Percentiles rank a stretch among this genome's conserved stretches.
Evolutionary conservation across 305 asterid genomes (phyloP).

Genomic region (Plantago coronopus): DNA sequence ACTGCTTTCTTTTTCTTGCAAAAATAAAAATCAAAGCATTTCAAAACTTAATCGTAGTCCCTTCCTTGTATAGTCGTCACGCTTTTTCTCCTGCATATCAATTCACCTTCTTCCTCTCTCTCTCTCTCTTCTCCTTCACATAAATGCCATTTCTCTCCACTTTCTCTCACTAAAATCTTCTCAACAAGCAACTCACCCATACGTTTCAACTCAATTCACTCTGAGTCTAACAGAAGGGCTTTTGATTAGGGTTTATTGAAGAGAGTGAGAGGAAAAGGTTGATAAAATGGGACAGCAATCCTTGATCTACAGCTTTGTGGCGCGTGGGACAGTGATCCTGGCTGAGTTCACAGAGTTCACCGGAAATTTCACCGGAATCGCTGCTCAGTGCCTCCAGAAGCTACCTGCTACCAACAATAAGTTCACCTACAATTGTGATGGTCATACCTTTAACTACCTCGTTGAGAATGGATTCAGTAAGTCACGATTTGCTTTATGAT

Average conservation of each 20-base stretch:
- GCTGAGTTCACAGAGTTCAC: constrained; percentile 70
- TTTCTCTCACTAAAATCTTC: constrained; percentile 16
- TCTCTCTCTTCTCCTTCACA: constrained; percentile 21
- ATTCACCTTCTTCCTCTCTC: not conserved
- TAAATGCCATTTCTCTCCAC: constrained; percentile 8
- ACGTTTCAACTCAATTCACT: no score
- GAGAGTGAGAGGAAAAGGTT: constrained; percentile 11
- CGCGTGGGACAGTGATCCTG: constrained; percentile 74
- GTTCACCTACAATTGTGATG: constrained; percentile 79
- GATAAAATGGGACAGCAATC: constrained; percentile 65
- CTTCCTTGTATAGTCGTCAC: not conserved
- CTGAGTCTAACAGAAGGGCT: no score
- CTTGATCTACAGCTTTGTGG: constrained; percentile 79
- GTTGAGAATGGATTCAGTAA: constrained; percentile 72
- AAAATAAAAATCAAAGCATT: not conserved
- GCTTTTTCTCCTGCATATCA: not conserved
- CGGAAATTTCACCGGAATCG: constrained; percentile 72
- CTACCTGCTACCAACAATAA: constrained; percentile 70
- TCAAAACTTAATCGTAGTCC: constrained; percentile 1
- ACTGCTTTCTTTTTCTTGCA: not conserved
- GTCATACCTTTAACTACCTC: constrained; percentile 67
- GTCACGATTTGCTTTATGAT: constrained; percentile 26
- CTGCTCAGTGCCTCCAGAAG: constrained; percentile 78
- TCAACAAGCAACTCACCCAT: not conserved
- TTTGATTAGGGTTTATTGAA: constrained; percentile 12